Evolutionary conservation across 306 rosid species (phyloP).

Genomic region (Chamaecrista fasciculata): DNA sequence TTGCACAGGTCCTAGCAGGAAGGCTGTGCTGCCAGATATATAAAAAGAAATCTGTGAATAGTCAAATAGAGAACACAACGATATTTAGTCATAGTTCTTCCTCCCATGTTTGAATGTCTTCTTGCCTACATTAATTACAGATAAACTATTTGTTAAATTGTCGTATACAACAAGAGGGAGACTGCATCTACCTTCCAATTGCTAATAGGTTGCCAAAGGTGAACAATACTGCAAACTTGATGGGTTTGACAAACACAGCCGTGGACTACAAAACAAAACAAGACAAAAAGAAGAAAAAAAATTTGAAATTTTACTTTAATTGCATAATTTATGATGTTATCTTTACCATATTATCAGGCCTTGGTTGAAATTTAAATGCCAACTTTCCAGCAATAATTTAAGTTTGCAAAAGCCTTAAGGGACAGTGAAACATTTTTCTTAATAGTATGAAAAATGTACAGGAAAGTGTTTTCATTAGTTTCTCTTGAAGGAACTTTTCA

Average conservation of each 20-base stretch:
- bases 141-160: constrained; percentile 15
- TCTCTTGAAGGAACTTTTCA: background rate
- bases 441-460: background rate
- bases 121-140: background rate
- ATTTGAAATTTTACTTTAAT: background rate
- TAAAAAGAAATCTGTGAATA: constrained; percentile 24
- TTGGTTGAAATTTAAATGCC: background rate
- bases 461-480: background rate
- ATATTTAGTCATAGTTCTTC: background rate
- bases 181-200: constrained; percentile 80
- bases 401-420: background rate
- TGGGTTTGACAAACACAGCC: constrained; percentile 74
- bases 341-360: background rate
- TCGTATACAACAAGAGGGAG: constrained; percentile 10
- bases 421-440: background rate
- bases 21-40: constrained; percentile 82
- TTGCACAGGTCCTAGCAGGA: constrained; percentile 77
- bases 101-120: background rate
- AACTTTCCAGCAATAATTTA: background rate
- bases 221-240: constrained; percentile 82
- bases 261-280: constrained; percentile 84
- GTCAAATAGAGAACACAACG: constrained; percentile 13
- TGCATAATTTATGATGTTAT: background rate
- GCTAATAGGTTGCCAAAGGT: constrained; percentile 88
- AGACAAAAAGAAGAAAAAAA: constrained; percentile 17